Percentiles rank a stretch among this genome's conserved stretches.
Evolutionary conservation across 1,284 basidiomycete genomes (phyloP).

Genomic region (Trametes pubescens): DNA sequence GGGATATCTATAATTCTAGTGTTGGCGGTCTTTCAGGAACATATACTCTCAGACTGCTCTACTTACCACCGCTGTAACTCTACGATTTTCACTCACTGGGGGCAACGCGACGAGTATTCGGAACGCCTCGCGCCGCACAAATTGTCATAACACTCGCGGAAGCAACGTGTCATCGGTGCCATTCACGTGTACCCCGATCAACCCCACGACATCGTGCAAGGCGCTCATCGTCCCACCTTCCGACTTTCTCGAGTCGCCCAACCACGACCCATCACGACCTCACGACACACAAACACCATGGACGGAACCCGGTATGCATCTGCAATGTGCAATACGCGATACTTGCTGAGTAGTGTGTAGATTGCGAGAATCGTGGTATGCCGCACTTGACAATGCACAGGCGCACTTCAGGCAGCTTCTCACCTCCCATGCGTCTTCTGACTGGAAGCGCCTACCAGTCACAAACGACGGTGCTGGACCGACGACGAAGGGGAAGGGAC

Average conservation of each 20-base stretch:
- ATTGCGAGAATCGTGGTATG: slow-evolving; percentile 77
- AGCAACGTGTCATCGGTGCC: slow-evolving; percentile 24
- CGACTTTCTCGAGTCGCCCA: slow-evolving; percentile 10
- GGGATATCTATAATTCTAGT: no score
- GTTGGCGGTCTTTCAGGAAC: background rate
- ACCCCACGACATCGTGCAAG: slow-evolving; percentile 26
- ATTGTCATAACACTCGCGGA: slow-evolving; percentile 20
- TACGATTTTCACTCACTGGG: background rate
- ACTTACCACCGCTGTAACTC: background rate
- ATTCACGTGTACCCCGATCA: slow-evolving; percentile 26
- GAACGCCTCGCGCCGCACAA: no score
- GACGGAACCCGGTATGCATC: slow-evolving; percentile 50
- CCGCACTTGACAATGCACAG: slow-evolving; percentile 75
- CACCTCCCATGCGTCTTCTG: slow-evolving; percentile 63
- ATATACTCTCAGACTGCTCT: background rate
- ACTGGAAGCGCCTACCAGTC: slow-evolving; percentile 76
- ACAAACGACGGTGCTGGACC: slow-evolving; percentile 50
- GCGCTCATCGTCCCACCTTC: slow-evolving; percentile 23
- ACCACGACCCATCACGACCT: slow-evolving; percentile 23
- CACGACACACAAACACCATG: slow-evolving; percentile 38
- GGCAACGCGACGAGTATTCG: background rate
- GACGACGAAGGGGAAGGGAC: slow-evolving; percentile 67
- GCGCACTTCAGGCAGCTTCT: slow-evolving; percentile 73
- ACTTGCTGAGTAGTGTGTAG: slow-evolving; percentile 45
- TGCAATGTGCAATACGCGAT: no score